Evolutionary conservation across 139 green algal genomes (phyloP), one percentile per base, ranked within the genome.

Genomic region (Tetraselmis striata): DNA sequence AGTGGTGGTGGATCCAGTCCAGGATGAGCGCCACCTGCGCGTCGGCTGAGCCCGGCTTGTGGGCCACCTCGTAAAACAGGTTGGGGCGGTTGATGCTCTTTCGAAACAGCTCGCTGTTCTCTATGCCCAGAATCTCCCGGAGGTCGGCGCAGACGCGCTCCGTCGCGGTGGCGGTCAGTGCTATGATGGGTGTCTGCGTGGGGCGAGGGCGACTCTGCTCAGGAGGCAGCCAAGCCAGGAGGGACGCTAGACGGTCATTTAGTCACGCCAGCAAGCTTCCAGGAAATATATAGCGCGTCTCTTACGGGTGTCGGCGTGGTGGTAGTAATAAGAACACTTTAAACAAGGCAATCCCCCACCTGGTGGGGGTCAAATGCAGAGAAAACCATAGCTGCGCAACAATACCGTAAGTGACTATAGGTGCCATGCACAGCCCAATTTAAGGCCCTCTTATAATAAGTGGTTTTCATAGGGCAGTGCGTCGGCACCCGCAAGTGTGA

Each of bases 11-110:
- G 26, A 95, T 83, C 88, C 90, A 95, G 0, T 29, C 79, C 1
- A 87, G 83, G 25, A 95, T 90, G 77, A 88, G 85, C 0, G 59
- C 31, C 26, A 77, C 79, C 28, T 84, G 76, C 18, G 85, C 86
- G 5, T 77, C 30, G 0, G 80, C 81, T 1, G 30, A 75, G 0
- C 77, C 83, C 1, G 87, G 81, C 83, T 92, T 92, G 28, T 79
- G 77, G 18, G 29, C 29, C 28, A 92, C 89, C 89, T 94, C 86
- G 32, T 95, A 96, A 30, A 83, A 87, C 32, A 96, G 85, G 88
- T 95, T 96, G 28, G 92, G 92, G 1, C 92, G 83, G 87, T 96
- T 91, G 81, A 95, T 83, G 59, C 81, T 89, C 75, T 77, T 78
- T 1, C 83, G 82, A 83, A 96, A 96, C 32, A 87, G 76, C 83